Percentiles rank a stretch among this genome's conserved stretches.
These are phyloP conservation scores for Talaromyces albobiverticillius DNA, from an alignment of 2,329 filamentous ascomycete genomes.

Conservation along the genomic window DNA sequence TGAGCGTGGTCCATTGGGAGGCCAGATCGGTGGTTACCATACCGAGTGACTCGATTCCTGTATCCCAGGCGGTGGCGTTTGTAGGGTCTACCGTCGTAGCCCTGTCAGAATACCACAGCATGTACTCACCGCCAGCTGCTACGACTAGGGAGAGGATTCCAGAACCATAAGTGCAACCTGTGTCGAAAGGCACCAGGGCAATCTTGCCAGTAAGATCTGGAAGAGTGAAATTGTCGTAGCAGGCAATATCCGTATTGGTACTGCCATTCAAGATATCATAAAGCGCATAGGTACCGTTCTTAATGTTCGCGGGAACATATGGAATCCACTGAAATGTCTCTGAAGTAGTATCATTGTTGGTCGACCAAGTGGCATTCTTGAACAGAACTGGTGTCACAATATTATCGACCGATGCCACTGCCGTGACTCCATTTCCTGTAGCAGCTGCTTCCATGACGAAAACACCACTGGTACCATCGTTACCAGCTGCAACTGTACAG, in stretches of 20 bases:
- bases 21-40: constrained; percentile 18
- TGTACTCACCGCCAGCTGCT: constrained; percentile 56
- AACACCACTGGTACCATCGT: constrained; percentile 50
- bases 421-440: constrained; percentile 42
- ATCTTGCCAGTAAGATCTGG: constrained; percentile 58
- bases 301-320: constrained; percentile 30
- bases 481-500: constrained; percentile 40
- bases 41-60: constrained; percentile 13
- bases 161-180: constrained; percentile 50
- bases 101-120: constrained; percentile 59
- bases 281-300: constrained; percentile 43
- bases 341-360: constrained; percentile 23
- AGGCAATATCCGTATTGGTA: constrained; percentile 47
- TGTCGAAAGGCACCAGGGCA: constrained; percentile 59
- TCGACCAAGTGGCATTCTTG: constrained; percentile 20
- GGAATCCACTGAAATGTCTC: constrained; percentile 33
- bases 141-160: constrained; percentile 55
- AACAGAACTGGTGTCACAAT: constrained; percentile 30
- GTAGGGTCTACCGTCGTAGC: constrained; percentile 11
- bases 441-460: constrained; percentile 46
- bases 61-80: constrained; percentile 4
- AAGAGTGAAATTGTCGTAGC: constrained; percentile 53
- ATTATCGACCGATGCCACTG: constrained; percentile 47
- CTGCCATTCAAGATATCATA: constrained; percentile 42
- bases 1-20: constrained; percentile 16